Evolutionary conservation across 2,329 filamentous ascomycete species (phyloP).

Genomic region (Botryotinia narcissicola): DNA sequence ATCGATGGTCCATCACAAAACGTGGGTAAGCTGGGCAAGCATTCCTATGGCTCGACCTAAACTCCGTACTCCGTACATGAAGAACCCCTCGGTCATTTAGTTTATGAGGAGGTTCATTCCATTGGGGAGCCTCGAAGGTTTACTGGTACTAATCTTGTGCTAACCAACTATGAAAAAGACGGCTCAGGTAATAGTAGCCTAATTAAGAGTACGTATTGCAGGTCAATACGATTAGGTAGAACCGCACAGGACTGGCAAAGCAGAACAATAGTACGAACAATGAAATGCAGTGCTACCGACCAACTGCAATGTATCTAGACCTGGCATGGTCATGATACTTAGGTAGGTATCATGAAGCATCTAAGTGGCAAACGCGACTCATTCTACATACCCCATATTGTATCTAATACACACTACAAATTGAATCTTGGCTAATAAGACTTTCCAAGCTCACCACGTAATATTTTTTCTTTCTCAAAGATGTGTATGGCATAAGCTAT

Average conservation of each 20-base stretch:
- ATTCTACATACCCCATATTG: not conserved
- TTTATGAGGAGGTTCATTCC: not conserved
- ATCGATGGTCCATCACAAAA: constrained; percentile 13
- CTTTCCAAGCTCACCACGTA: not conserved
- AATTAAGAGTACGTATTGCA: not conserved
- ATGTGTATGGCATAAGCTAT: not conserved
- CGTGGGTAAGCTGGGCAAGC: constrained; percentile 11
- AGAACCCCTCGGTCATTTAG: constrained; percentile 8
- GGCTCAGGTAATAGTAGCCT: constrained; percentile 1
- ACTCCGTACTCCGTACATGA: not conserved
- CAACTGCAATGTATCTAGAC: constrained; percentile 14
- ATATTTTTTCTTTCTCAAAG: not conserved
- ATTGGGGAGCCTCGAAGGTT: constrained; percentile 1
- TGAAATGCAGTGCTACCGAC: constrained; percentile 13
- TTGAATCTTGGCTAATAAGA: not conserved
- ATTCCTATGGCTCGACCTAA: constrained; percentile 8
- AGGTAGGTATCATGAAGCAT: constrained; percentile 15
- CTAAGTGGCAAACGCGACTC: constrained; percentile 16
- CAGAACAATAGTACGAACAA: not conserved
- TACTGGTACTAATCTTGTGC: not conserved
- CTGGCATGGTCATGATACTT: not conserved
- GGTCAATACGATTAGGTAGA: constrained; percentile 9
- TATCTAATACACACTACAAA: not conserved
- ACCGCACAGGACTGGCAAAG: not conserved
- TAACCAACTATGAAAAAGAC: not conserved